Conservation (phyloP, 768 basidiomycete genomes). For the Mycena leptocephala region DNA sequence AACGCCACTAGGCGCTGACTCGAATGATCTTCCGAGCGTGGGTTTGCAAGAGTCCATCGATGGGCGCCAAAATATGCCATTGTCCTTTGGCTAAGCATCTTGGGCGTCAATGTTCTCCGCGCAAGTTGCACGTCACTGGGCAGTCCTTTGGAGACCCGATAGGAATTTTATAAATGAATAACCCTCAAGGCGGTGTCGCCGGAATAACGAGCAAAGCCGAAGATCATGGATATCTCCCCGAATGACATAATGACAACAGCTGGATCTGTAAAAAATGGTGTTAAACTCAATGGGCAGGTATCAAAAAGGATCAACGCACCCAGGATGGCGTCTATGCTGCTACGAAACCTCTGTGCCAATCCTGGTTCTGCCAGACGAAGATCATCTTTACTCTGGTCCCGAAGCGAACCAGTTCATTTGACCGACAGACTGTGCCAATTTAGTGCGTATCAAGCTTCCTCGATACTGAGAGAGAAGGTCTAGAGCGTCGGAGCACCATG, state of each 20-base stretch:
- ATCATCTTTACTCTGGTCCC: neutral
- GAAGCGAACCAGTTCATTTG: slow-evolving; percentile 19
- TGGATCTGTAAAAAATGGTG: slow-evolving; percentile 18
- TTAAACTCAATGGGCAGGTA: slow-evolving; percentile 19
- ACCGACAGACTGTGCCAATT: neutral
- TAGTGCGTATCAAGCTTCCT: slow-evolving; percentile 21
- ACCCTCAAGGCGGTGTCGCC: neutral
- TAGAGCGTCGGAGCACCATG: slow-evolving; percentile 17
- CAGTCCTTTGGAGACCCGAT: neutral
- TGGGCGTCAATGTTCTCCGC: neutral
- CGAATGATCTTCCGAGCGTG: slow-evolving; percentile 14
- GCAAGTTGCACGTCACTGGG: neutral
- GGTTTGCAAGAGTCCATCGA: neutral
- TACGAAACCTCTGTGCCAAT: neutral
- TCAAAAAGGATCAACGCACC: slow-evolving; percentile 24
- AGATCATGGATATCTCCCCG: slow-evolving; percentile 7
- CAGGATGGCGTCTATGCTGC: neutral
- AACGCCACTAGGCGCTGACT: slow-evolving; percentile 10
- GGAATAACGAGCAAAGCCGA: slow-evolving; percentile 3
- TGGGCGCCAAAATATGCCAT: slow-evolving; percentile 11
- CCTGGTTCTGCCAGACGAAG: slow-evolving; percentile 7
- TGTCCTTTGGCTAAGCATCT: slow-evolving; percentile 1
- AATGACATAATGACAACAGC: slow-evolving; percentile 20
- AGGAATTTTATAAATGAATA: slow-evolving; percentile 3
- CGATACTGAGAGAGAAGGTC: slow-evolving; percentile 21